Percentiles rank a stretch among this genome's conserved stretches.
These are phyloP conservation scores for Cydonia oblonga DNA, from an alignment of 331 rosid genomes.

Conservation along the genomic window DNA sequence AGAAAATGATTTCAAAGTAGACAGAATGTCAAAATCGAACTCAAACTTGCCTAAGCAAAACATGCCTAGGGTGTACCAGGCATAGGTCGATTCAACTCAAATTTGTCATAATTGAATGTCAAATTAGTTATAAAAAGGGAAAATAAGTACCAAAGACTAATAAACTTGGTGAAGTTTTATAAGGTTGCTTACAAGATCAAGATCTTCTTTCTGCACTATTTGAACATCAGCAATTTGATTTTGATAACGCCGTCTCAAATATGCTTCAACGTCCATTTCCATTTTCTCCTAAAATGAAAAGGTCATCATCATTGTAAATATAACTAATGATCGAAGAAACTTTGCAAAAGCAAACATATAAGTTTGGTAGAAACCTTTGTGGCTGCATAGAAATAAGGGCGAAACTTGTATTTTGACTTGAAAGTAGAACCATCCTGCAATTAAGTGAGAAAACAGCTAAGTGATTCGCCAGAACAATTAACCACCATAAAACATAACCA, in stretches of 20 bases:
- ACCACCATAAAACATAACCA: neutral
- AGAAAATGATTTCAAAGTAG: neutral
- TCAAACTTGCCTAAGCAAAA: neutral
- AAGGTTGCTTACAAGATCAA: conserved; percentile 76
- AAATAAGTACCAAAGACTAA: neutral
- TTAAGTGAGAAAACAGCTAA: conserved; percentile 24
- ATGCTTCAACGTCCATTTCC: conserved; percentile 83
- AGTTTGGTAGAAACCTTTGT: conserved; percentile 44
- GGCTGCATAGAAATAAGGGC: conserved; percentile 80
- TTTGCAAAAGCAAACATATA: neutral
- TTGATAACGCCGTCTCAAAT: conserved; percentile 78
- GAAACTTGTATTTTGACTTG: conserved; percentile 77
- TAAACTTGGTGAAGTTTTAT: neutral
- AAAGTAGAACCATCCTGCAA: conserved; percentile 86
- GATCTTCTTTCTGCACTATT: conserved; percentile 76
- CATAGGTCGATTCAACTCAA: neutral
- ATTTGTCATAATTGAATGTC: neutral
- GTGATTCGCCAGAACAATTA: neutral
- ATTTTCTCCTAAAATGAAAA: conserved; percentile 43
- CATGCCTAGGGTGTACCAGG: neutral
- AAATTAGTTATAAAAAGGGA: neutral
- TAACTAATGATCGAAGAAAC: neutral
- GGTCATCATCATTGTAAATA: conserved; percentile 5
- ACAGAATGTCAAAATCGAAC: neutral
- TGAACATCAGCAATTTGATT: conserved; percentile 72